phyloP scores from a whole-genome alignment of 1,139 yeast species.

The Pichia sp. region DNA sequence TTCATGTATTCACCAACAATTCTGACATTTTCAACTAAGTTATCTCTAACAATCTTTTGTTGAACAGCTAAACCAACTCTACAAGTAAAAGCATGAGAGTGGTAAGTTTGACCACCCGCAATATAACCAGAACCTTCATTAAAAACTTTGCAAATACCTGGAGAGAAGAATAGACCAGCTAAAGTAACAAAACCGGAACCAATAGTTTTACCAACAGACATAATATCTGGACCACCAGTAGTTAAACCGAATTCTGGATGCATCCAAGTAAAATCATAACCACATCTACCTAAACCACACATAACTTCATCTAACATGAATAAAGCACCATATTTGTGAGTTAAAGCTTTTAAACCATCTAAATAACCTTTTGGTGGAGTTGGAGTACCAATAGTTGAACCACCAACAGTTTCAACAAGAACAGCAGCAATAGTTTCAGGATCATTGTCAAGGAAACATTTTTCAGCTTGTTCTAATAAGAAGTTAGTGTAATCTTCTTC shows the following conservation, averaged over 20 bases:
- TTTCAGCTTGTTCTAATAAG: conserved; percentile 43
- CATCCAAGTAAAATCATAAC: conserved; percentile 29
- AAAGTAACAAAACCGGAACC: conserved; percentile 60
- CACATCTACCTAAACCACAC: conserved; percentile 60
- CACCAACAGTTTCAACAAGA: conserved; percentile 51
- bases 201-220: conserved; percentile 57
- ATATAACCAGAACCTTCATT: conserved; percentile 40
- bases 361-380: conserved; percentile 54
- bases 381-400: conserved; percentile 53
- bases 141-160: conserved; percentile 41
- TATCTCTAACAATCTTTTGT: conserved; percentile 40
- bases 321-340: conserved; percentile 53
- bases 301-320: conserved; percentile 58
- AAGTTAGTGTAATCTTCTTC: conserved; percentile 43
- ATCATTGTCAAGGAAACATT: conserved; percentile 42
- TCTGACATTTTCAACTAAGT: conserved; percentile 43
- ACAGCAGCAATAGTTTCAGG: conserved; percentile 51
- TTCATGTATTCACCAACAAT: conserved; percentile 47
- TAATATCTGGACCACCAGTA: conserved; percentile 50
- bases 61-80: conserved; percentile 55
- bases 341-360: conserved; percentile 45
- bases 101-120: conserved; percentile 54
- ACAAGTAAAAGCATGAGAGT: conserved; percentile 57
- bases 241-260: conserved; percentile 31
- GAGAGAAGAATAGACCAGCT: conserved; percentile 53